These are phyloP conservation scores for Vickermania spadyakhi DNA, from an alignment of 208 protist genomes.

Conservation along the genomic window DNA sequence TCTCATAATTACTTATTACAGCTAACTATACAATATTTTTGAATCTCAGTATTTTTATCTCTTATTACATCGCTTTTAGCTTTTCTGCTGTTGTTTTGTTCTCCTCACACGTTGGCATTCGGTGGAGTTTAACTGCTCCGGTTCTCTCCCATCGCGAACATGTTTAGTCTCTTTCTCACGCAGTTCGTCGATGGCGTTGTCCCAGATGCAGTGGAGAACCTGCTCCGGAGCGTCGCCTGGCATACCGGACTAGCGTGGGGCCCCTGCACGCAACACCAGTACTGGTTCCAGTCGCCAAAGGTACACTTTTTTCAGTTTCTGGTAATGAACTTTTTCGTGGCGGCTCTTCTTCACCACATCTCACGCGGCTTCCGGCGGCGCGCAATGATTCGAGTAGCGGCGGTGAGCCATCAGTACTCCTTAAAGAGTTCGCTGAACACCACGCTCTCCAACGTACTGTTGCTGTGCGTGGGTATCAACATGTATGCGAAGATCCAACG, in stretches of 20 bases:
- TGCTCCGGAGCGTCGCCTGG: conserved; percentile 16
- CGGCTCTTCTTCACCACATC: conserved; percentile 14
- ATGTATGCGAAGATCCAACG: conserved; percentile 34
- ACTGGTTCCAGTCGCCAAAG: conserved; percentile 62
- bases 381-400: conserved; percentile 9
- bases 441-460: conserved; percentile 17
- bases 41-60: no score
- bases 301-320: conserved; percentile 44
- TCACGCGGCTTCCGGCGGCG: conserved; percentile 18
- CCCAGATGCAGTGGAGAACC: conserved; percentile 21
- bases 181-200: conserved; percentile 23
- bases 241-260: conserved; percentile 51
- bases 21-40: background rate
- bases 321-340: conserved; percentile 18
- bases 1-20: background rate
- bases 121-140: background rate
- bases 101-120: no score
- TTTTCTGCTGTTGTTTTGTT: no score
- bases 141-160: no score
- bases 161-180: background rate
- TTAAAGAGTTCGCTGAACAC: conserved; percentile 29
- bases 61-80: no score
- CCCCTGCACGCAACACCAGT: conserved; percentile 19
- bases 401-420: conserved; percentile 11
- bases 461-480: conserved; percentile 30